phyloP scores from a whole-genome alignment of 805 yeast genomes.

The Saccharomycopsis capsularis region DNA sequence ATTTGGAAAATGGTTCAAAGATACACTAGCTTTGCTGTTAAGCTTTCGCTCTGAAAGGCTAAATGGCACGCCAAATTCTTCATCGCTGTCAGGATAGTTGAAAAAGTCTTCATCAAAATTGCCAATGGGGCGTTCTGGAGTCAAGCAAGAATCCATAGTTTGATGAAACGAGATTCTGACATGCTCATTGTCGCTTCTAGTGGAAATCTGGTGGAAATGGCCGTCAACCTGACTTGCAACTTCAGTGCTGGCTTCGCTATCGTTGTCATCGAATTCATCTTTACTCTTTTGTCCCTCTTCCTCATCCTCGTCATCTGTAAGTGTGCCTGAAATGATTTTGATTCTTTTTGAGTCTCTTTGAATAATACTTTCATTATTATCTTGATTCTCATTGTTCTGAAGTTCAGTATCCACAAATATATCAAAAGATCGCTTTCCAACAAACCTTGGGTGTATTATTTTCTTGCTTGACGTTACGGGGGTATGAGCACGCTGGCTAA shows the following conservation, averaged over 20 bases:
- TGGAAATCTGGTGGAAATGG: background rate
- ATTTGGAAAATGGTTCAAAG: no score
- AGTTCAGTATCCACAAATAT: background rate
- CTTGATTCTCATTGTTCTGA: background rate
- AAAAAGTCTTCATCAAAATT: background rate
- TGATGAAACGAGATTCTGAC: background rate
- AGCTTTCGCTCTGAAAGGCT: no score
- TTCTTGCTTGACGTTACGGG: no score
- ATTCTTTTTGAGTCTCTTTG: background rate
- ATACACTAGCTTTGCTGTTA: no score
- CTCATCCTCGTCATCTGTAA: background rate
- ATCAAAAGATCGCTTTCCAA: slow-evolving; percentile 11
- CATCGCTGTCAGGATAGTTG: background rate
- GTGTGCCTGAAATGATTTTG: background rate
- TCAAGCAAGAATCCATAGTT: slow-evolving; percentile 7
- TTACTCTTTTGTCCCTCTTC: background rate
- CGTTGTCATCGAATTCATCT: slow-evolving; percentile 7
- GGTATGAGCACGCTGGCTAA: no score
- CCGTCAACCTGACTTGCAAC: slow-evolving; percentile 19
- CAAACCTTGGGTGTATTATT: no score
- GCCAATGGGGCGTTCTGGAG: slow-evolving; percentile 12
- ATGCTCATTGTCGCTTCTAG: slow-evolving; percentile 7
- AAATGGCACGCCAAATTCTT: no score
- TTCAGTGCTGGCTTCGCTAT: slow-evolving; percentile 19
- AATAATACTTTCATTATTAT: background rate